Percentiles rank a stretch among this genome's conserved stretches.
Evolutionary conservation across 257 asterid genomes (phyloP).

Genomic region (Solanum habrochaites): DNA sequence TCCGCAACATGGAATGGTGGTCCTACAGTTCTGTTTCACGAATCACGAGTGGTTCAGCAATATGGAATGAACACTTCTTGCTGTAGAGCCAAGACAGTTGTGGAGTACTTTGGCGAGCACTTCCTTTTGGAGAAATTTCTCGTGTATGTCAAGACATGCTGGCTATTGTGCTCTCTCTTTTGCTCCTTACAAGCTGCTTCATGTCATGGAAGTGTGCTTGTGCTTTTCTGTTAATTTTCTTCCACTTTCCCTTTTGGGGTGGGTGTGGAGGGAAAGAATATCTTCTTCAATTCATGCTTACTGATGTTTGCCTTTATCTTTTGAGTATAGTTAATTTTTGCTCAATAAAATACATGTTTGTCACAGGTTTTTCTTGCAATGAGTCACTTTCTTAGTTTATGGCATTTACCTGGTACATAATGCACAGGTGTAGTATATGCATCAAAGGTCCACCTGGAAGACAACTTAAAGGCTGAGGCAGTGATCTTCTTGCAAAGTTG

Average conservation of each 20-base stretch:
- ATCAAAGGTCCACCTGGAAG: constrained; percentile 49
- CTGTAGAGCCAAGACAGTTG: constrained; percentile 67
- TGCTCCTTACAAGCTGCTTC: neutral
- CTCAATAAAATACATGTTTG: neutral
- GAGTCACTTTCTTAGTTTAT: neutral
- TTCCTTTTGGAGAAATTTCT: constrained; percentile 41
- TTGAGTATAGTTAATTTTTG: neutral
- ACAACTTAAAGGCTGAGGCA: constrained; percentile 48
- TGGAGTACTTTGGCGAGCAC: constrained; percentile 73
- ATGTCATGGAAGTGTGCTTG: neutral
- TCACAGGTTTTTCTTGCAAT: neutral
- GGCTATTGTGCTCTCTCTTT: neutral
- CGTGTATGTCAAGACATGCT: constrained; percentile 33
- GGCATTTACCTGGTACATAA: neutral
- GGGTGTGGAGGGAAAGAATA: neutral
- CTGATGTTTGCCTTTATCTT: neutral
- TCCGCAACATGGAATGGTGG: neutral
- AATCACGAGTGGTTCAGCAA: constrained; percentile 15
- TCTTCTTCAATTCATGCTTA: neutral
- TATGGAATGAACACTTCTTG: constrained; percentile 47
- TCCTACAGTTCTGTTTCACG: neutral
- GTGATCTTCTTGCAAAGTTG: constrained; percentile 37
- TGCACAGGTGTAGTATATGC: constrained; percentile 59
- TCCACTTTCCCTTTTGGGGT: neutral
- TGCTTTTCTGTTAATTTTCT: neutral